A percentile compares a stretch with the other conserved stretches of the same genome.
Conservation (phyloP, 2,329 filamentous ascomycete genomes). For the Cladosporium velox region DNA sequence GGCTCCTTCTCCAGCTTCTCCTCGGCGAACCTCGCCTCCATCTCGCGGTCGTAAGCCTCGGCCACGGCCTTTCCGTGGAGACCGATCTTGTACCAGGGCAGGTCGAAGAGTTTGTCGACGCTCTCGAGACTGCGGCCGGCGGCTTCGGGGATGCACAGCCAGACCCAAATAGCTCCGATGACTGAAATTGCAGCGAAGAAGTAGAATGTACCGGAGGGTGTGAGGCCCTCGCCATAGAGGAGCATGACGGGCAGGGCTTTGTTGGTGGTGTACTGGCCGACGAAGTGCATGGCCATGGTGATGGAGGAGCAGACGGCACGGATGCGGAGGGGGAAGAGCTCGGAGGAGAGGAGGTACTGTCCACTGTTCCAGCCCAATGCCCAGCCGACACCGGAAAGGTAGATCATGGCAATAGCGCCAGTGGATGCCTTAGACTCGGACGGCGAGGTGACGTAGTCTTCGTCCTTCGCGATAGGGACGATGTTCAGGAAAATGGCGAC, state of each 20-base stretch:
- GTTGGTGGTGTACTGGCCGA: slow-evolving; percentile 73
- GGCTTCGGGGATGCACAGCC: slow-evolving; percentile 72
- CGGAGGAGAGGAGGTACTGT: slow-evolving; percentile 73
- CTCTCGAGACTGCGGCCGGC: slow-evolving; percentile 64
- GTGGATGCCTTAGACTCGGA: slow-evolving; percentile 58
- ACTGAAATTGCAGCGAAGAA: slow-evolving; percentile 69
- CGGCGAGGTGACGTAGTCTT: slow-evolving; percentile 49
- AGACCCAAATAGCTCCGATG: slow-evolving; percentile 68
- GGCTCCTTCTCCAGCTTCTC: slow-evolving; percentile 22
- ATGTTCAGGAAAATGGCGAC: slow-evolving; percentile 53
- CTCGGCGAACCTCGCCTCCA: slow-evolving; percentile 14
- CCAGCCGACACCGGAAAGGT: slow-evolving; percentile 65
- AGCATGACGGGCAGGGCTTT: slow-evolving; percentile 74
- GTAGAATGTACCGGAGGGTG: slow-evolving; percentile 69
- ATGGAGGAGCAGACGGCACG: slow-evolving; percentile 68
- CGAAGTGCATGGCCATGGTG: slow-evolving; percentile 74
- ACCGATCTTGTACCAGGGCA: slow-evolving; percentile 75
- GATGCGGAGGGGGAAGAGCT: slow-evolving; percentile 72
- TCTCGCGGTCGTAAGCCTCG: slow-evolving; percentile 20
- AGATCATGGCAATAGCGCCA: slow-evolving; percentile 55
- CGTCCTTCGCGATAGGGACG: slow-evolving; percentile 57
- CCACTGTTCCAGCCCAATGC: slow-evolving; percentile 52
- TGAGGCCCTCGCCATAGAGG: slow-evolving; percentile 47
- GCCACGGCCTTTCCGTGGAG: slow-evolving; percentile 26
- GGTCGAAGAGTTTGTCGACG: slow-evolving; percentile 70